Evolutionary conservation across 495 filamentous ascomycete species (phyloP).

Genomic region (Ascodesmis nigricans): DNA sequence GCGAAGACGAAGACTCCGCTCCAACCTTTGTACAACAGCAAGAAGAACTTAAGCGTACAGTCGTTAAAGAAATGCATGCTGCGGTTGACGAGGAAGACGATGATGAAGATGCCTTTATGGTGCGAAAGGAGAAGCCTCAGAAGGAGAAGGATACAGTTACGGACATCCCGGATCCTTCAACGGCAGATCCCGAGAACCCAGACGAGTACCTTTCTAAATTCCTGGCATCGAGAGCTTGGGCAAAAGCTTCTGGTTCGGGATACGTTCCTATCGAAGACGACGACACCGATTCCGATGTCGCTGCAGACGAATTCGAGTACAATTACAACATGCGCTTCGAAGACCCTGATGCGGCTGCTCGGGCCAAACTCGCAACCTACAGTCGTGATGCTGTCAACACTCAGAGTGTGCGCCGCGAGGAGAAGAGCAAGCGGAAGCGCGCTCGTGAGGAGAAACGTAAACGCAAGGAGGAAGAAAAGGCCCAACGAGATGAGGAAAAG

Average conservation of each 20-base stretch:
- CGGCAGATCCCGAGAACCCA: conserved; percentile 61
- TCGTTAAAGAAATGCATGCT: conserved; percentile 61
- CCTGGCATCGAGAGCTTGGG: conserved; percentile 74
- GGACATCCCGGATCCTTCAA: conserved; percentile 28
- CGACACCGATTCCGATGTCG: conserved; percentile 60
- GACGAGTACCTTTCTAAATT: conserved; percentile 80
- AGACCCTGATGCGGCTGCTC: conserved; percentile 45
- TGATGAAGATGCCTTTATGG: conserved; percentile 52
- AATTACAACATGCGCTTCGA: conserved; percentile 98
- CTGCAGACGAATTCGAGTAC: conserved; percentile 68
- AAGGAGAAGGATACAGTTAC: conserved; percentile 18
- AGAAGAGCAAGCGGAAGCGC: conserved; percentile 51
- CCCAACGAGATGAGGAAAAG: conserved; percentile 53
- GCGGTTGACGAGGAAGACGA: conserved; percentile 29
- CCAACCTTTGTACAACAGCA: conserved; percentile 72
- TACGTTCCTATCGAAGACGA: conserved; percentile 76
- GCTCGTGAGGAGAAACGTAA: conserved; percentile 51
- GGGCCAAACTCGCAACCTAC: conserved; percentile 67
- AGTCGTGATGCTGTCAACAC: conserved; percentile 60
- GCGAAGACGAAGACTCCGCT: conserved; percentile 31
- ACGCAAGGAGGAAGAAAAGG: conserved; percentile 56
- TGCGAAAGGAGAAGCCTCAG: conserved; percentile 26
- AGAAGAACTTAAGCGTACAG: conserved; percentile 47
- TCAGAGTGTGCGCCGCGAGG: conserved; percentile 64
- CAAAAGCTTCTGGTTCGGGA: conserved; percentile 30